These are phyloP conservation scores for Fonsecaea pedrosoi DNA, from an alignment of 2,329 filamentous ascomycete species.

Conservation along the genomic window DNA sequence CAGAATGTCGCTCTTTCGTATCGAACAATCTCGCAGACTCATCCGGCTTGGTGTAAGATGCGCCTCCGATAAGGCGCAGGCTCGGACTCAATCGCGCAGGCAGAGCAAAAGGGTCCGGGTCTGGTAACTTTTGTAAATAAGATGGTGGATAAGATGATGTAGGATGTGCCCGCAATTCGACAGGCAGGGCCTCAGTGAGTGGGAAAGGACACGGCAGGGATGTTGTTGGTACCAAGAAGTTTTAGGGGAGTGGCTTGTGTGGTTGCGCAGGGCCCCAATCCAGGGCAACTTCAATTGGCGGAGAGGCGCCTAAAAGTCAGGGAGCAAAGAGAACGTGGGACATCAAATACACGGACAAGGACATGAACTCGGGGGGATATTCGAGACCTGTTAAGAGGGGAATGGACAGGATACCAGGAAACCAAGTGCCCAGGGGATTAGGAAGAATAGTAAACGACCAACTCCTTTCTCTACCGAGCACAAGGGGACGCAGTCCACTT, in stretches of 20 bases:
- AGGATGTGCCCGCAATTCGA: background rate
- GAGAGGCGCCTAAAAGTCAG: background rate
- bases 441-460: background rate
- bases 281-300: conserved; percentile 4
- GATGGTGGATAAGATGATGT: conserved; percentile 6
- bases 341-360: background rate
- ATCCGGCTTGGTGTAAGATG: background rate
- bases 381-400: background rate
- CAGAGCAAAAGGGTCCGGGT: background rate
- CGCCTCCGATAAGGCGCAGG: background rate
- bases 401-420: background rate
- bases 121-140: background rate
- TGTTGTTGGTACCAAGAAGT: background rate
- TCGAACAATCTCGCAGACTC: background rate
- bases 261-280: background rate
- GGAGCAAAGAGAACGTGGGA: background rate
- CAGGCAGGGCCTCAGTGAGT: background rate
- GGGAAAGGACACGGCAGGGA: background rate
- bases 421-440: background rate
- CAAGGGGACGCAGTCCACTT: background rate
- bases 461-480: background rate
- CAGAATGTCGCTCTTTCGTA: background rate
- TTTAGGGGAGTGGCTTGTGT: background rate
- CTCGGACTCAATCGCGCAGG: background rate
- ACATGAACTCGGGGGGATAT: background rate